phyloP scores from a whole-genome alignment of 768 basidiomycete genomes.

The Phylloporus sp. region DNA sequence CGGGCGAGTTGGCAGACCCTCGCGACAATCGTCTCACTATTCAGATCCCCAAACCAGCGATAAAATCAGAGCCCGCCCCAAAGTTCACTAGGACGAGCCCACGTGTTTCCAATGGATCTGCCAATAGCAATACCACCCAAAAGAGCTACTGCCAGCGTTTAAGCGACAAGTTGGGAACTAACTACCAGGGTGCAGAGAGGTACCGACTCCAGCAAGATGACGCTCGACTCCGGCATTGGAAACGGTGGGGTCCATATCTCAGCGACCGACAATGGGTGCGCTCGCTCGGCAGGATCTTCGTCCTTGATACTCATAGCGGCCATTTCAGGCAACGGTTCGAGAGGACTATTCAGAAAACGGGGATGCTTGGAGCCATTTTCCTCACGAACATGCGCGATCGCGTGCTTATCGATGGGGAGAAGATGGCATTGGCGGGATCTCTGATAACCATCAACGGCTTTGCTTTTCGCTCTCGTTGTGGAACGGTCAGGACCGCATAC shows the following conservation, averaged over 20 bases:
- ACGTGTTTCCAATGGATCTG: constrained; percentile 2
- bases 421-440: constrained; percentile 95
- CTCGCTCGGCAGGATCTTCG: not conserved
- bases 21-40: constrained; percentile 52
- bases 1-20: constrained; percentile 22
- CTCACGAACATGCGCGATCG: constrained; percentile 88
- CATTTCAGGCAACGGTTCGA: constrained; percentile 84
- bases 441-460: constrained; percentile 93
- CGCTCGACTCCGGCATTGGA: constrained; percentile 86
- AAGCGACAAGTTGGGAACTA: constrained; percentile 54
- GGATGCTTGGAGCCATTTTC: constrained; percentile 94
- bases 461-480: constrained; percentile 90
- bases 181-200: constrained; percentile 81
- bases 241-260: constrained; percentile 97
- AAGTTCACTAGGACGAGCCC: constrained; percentile 42
- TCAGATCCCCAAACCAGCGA: constrained; percentile 57
- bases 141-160: constrained; percentile 61
- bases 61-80: constrained; percentile 35
- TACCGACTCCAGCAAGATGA: constrained; percentile 83
- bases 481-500: constrained; percentile 91
- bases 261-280: constrained; percentile 96
- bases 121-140: constrained; percentile 18
- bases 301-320: constrained; percentile 9
- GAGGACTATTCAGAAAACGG: constrained; percentile 98
- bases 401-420: constrained; percentile 99